phyloP scores from a whole-genome alignment of 2,329 filamentous ascomycete species.

The Shiraia sp. region DNA sequence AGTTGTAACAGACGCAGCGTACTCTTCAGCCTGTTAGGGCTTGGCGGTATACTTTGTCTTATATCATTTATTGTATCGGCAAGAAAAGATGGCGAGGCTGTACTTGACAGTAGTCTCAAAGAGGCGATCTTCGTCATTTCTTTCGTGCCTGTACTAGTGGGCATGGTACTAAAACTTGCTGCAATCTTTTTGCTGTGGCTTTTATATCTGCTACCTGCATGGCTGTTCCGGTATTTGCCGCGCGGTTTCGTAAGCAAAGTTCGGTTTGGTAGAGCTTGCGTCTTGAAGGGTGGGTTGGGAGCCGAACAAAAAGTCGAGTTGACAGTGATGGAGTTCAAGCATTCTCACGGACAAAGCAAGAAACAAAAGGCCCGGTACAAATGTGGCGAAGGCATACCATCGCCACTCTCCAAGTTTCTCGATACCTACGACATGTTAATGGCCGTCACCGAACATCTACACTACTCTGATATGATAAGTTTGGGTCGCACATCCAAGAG shows the following conservation, averaged over 20 bases:
- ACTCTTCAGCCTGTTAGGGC: constrained; percentile 15
- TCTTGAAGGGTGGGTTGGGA: constrained; percentile 17
- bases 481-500: constrained; percentile 29
- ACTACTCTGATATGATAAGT: constrained; percentile 30
- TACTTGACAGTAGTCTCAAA: too few species aligned
- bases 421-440: constrained; percentile 36
- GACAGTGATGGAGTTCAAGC: constrained; percentile 10
- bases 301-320: constrained; percentile 15
- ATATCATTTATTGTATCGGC: too few species aligned
- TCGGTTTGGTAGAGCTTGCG: constrained; percentile 19
- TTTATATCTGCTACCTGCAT: constrained; percentile 9
- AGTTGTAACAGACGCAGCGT: constrained; percentile 4
- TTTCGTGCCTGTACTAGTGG: not conserved
- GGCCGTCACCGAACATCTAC: constrained; percentile 25
- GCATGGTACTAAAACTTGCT: constrained; percentile 3
- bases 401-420: constrained; percentile 28
- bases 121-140: too few species aligned
- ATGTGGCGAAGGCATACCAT: constrained; percentile 4
- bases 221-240: constrained; percentile 25
- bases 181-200: constrained; percentile 1
- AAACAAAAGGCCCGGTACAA: constrained; percentile 3
- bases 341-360: not conserved
- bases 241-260: constrained; percentile 14
- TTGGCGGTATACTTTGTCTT: constrained; percentile 14
- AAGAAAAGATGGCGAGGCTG: too few species aligned